Evolutionary conservation across 768 basidiomycete species (phyloP), one percentile per base, ranked within the genome.

Genomic region (Cyclocybe aegerita): DNA sequence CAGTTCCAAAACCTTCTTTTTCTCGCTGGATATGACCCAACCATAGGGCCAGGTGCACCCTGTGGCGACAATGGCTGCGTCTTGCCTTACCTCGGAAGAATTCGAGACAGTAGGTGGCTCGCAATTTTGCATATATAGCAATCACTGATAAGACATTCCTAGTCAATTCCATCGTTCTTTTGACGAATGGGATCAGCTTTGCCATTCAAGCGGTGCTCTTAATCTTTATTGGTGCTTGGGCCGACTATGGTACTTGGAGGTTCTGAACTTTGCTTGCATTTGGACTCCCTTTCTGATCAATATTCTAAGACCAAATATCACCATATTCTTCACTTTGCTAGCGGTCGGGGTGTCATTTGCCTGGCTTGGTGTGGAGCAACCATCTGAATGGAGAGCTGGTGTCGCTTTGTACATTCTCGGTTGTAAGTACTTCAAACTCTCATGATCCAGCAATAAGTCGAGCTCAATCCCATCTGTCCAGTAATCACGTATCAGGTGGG

Each of bases 161-260:
- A 88, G 85, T 88, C 49, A 90, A 88, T 58, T 86, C 88, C 2
- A 87, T 90, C 53, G 85, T 90, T 4, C 75, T 90, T 17, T 72
- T 89, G 48, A 89, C 87, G 7, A 90, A 90, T 57, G 88, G 89
- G 3, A 82, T 91, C 39, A 85, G 84, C 52, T 90, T 90, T 59
- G 86, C 86, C 0, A 75, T 90, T 23, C 88, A 91, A 66, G 86
- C 87, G 0, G 78, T 76, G 11, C 59, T 90, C 11, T 68, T 91
- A 36, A 65, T 90, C 16, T 58, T 77, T 9, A 79, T 90, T 29
- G 88, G 88, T 4, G 85, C 86, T 3, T 90, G 88, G 84, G 87
- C 88, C 0, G 88, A 90, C 63, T 91, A 90, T 63, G 88, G 89
- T n/a, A 68, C 70, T 11, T 89, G 87, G 88, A 85, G 85, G 85